Base-by-base conservation (phyloP, 495 filamentous ascomycete genomes). In the Pseudomonodictys pantanalensis region DNA sequence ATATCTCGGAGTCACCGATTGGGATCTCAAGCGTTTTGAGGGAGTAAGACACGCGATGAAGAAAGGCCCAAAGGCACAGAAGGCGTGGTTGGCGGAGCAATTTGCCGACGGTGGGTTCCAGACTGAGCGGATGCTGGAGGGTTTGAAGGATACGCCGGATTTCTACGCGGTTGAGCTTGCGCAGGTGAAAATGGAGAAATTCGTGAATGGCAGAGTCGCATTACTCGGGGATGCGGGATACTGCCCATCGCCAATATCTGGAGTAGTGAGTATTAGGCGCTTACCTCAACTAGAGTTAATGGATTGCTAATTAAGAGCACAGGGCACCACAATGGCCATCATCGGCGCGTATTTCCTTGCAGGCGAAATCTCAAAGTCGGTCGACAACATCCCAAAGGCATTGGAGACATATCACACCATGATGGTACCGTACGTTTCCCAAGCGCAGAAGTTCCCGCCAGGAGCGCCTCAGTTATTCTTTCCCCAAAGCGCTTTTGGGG, bases 181-280 rank as follows among this genome's bases (percentile, higher is more conserved):
- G 0, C 70, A 73, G 8, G 73, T 83, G 12, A 73, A 74, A 46
- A 24, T 78, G 58, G 58, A 76, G 26, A 42, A 59, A 5, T 82
- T 76, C 76, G 78, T 68, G 8, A 58, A 62, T 4, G 77, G 78
- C 6, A 71, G 78, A 2, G 71, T 81, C 11, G 75, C 73, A 0
- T 71, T 84, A 2, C n/a, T 85, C 8, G 83, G 82, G 3, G 82
- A 86, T 64, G 76, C 83, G 1, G 82, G 69, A 2, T 79, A 81
- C 51, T 79, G 78, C 55, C 76, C 79, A 0, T 71, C 72, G 5
- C 66, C 75, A 0, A 71, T 71, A 20, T 79, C 76, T 18, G 79
- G 81, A 2, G 74, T 80, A 4, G 18, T 23, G 22, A 46, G 43
- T 46, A 22, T 41, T 15, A 5, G 3, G 38, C n/a, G n/a, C 12